phyloP scores from a whole-genome alignment of 495 filamentous ascomycete genomes.

The Hapsidospora chrysogenum region DNA sequence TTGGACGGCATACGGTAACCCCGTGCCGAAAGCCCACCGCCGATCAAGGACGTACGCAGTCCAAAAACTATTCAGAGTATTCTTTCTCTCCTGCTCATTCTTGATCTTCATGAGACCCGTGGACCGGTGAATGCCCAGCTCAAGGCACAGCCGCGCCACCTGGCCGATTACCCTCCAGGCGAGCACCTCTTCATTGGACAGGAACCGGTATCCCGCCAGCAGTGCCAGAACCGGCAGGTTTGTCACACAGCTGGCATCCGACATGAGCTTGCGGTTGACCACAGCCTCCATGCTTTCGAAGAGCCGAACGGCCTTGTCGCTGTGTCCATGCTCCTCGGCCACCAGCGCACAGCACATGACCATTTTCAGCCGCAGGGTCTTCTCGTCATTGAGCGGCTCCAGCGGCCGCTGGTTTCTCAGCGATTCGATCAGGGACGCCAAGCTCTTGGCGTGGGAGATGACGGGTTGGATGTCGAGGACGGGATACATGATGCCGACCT shows the following conservation, averaged over 20 bases:
- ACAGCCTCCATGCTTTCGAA: conserved; percentile 53
- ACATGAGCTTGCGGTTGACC: conserved; percentile 50
- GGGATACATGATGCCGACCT: conserved; percentile 77
- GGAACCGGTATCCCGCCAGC: conserved; percentile 70
- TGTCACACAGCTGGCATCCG: conserved; percentile 46
- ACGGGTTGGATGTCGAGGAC: conserved; percentile 54
- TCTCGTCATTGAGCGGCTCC: conserved; percentile 50
- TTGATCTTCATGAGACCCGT: conserved; percentile 52
- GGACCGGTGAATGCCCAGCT: conserved; percentile 62
- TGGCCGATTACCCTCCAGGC: conserved; percentile 69
- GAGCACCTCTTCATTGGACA: conserved; percentile 62
- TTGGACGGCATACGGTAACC: conserved; percentile 64
- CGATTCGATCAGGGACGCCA: conserved; percentile 54
- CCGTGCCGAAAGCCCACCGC: conserved; percentile 68
- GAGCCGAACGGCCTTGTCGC: conserved; percentile 49
- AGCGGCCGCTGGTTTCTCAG: conserved; percentile 8
- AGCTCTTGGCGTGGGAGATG: conserved; percentile 41
- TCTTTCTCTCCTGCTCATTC: conserved; percentile 43
- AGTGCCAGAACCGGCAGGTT: conserved; percentile 58
- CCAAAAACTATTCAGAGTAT: conserved; percentile 60
- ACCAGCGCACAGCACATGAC: conserved; percentile 59
- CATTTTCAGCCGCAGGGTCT: conserved; percentile 59
- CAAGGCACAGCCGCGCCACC: conserved; percentile 57
- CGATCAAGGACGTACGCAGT: conserved; percentile 63
- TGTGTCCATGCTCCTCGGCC: conserved; percentile 60